A percentile compares a stretch with the other conserved stretches of the same genome.
Conservation (phyloP, 805 yeast genomes). For the Starmerella apicola region DNA sequence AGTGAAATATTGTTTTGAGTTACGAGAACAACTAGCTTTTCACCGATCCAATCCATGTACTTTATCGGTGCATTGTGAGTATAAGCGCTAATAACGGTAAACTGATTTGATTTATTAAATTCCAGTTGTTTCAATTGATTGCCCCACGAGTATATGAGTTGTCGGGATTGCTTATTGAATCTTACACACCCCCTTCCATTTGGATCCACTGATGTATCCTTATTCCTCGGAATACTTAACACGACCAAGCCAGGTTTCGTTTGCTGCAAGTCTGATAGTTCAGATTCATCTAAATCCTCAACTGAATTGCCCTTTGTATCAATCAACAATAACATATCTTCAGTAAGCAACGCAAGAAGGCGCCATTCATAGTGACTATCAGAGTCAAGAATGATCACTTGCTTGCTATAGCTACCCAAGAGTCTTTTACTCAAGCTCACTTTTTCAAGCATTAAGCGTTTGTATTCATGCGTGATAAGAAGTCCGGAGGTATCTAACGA, state of each 20-base stretch:
- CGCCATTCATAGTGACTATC: neutral
- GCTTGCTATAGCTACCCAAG: conserved; percentile 34
- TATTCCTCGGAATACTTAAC: conserved; percentile 11
- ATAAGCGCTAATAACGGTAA: conserved; percentile 33
- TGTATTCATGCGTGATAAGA: conserved; percentile 52
- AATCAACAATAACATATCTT: conserved; percentile 2
- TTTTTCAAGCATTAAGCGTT: conserved; percentile 43
- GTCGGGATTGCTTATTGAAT: conserved; percentile 40
- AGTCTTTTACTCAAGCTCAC: conserved; percentile 38
- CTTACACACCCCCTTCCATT: conserved; percentile 30
- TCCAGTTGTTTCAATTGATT: conserved; percentile 41
- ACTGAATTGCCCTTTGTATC: too few species aligned
- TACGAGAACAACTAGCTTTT: conserved; percentile 34
- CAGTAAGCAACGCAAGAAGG: conserved; percentile 6
- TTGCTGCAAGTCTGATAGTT: neutral
- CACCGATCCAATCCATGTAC: conserved; percentile 41
- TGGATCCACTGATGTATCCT: conserved; percentile 17
- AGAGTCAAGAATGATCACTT: conserved; percentile 7
- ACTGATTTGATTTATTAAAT: neutral
- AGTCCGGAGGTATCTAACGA: conserved; percentile 46
- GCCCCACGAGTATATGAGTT: conserved; percentile 60
- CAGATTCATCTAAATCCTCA: too few species aligned
- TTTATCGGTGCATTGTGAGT: conserved; percentile 39
- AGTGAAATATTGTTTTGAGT: conserved; percentile 28
- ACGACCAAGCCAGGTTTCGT: neutral